Evolutionary conservation across 208 protist genomes (phyloP).

Genomic region (Blechomonas ayalai): DNA sequence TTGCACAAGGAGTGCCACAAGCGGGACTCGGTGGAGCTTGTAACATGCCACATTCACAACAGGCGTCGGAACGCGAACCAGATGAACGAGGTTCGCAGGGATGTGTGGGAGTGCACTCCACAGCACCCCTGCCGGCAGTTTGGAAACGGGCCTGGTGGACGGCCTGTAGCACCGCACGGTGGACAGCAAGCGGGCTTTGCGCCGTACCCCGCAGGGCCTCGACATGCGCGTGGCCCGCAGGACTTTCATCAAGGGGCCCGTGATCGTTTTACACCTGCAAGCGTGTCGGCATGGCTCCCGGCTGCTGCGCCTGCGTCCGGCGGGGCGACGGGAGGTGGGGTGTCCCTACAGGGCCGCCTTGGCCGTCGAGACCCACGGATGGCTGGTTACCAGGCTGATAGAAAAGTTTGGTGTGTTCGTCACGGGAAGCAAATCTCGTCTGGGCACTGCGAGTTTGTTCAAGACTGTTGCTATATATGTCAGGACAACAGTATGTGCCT

Average conservation of each 20-base stretch:
- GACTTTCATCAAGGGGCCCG: no score
- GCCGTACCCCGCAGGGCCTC: constrained; percentile 5
- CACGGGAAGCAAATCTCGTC: constrained; percentile 69
- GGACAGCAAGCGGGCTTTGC: constrained; percentile 10
- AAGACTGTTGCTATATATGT: constrained; percentile 78
- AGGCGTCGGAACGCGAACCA: constrained; percentile 42
- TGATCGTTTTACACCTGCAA: no score
- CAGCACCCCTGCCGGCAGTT: constrained; percentile 27
- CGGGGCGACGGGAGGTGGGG: no score
- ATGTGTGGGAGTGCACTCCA: constrained; percentile 66
- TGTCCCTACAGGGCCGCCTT: no score
- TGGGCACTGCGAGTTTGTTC: constrained; percentile 39
- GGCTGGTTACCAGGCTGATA: no score
- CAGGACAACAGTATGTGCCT: constrained; percentile 63
- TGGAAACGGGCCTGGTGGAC: constrained; percentile 4
- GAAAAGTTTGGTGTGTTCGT: constrained; percentile 68
- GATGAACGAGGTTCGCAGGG: constrained; percentile 64
- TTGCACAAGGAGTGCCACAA: constrained; percentile 53
- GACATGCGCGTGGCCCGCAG: no score
- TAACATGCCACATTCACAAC: constrained; percentile 61
- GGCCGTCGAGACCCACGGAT: no score
- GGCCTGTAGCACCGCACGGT: neutral
- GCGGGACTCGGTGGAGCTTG: constrained; percentile 19
- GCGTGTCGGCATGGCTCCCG: no score
- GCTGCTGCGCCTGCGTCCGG: no score